Evolutionary conservation across 441 rosid species (phyloP).

Genomic region (Erysimum cheiri): DNA sequence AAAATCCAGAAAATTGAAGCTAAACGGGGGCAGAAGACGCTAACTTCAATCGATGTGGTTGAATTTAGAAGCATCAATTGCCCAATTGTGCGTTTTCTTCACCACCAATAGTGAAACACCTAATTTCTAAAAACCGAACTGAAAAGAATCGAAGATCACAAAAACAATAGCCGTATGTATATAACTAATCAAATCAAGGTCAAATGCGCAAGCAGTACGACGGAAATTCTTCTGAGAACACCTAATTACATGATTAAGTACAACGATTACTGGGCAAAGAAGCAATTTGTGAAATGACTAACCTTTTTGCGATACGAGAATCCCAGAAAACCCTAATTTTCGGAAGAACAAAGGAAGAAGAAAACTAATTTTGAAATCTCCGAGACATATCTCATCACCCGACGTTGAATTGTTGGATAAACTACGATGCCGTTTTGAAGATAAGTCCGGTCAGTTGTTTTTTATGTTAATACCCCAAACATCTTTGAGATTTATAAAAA

Average conservation of each 20-base stretch:
- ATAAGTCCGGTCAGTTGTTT: neutral
- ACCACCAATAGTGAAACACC: neutral
- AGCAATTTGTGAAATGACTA: neutral
- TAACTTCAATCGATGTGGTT: neutral
- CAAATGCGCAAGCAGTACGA: slow-evolving; percentile 4
- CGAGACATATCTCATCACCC: neutral
- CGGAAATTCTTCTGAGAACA: neutral
- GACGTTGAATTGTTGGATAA: neutral
- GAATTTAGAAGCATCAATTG: neutral
- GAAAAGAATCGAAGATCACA: neutral
- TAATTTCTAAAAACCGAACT: neutral
- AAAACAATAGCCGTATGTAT: neutral
- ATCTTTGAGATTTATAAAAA: neutral
- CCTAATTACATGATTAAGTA: neutral
- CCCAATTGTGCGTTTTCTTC: slow-evolving; percentile 3
- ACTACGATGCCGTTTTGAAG: slow-evolving; percentile 8
- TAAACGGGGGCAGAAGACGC: neutral
- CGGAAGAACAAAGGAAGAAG: slow-evolving; percentile 13
- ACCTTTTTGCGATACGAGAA: slow-evolving; percentile 31
- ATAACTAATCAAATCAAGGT: neutral
- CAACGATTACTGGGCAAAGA: neutral
- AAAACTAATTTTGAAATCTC: slow-evolving; percentile 6
- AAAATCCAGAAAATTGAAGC: neutral
- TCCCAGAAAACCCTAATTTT: slow-evolving; percentile 34
- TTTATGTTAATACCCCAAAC: neutral